Base-by-base conservation (phyloP, 306 rosid genomes). In the Quercus gilva region DNA sequence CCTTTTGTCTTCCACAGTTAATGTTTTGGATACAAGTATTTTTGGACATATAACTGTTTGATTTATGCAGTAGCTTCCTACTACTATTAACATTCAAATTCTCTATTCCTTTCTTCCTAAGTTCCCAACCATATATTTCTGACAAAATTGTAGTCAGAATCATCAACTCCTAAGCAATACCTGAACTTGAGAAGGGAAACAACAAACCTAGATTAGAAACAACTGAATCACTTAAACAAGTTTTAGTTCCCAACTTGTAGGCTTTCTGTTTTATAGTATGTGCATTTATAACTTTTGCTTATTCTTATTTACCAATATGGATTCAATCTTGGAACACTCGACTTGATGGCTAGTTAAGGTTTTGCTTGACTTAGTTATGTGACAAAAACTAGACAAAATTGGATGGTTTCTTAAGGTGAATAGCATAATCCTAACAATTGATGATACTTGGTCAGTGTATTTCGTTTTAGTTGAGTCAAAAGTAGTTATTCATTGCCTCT, bases 31-130 rank as follows among this genome's bases (percentile, higher is more conserved):
- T 53, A 5, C 49, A 58, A 49, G 60, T 6, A 53, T 83, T 64
- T 49, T 31, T 73, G 25, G 51, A 49, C 72, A 19, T 79, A 26
- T 81, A 55, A 29, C 77, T 73, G 81, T 71, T 59, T 85, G 77
- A 76, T 67, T 67, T 72, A 23, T 56, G 15, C 28, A 23, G 52
- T 55, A 59, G 53, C 76, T 71, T 55, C 80, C 13, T 57, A 23
- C 41, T 82, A 35, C 55, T 55, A 68, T 59, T 72, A 63, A 71
- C 64, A 61, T 80, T 57, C 64, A 29, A 71, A 35, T 29, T 18
- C 37, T 61, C 41, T 63, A 12, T 64, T 15, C 31, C 45, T 28
- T 75, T 29, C 67, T 60, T 49, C 57, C 7, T 13, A 60, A 58
- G 12, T 76, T 35, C 52, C 73, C 8, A 29, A 2, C 20, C 56